phyloP scores from a whole-genome alignment of 805 yeast species.

The Cyberlindnera lachancei region DNA sequence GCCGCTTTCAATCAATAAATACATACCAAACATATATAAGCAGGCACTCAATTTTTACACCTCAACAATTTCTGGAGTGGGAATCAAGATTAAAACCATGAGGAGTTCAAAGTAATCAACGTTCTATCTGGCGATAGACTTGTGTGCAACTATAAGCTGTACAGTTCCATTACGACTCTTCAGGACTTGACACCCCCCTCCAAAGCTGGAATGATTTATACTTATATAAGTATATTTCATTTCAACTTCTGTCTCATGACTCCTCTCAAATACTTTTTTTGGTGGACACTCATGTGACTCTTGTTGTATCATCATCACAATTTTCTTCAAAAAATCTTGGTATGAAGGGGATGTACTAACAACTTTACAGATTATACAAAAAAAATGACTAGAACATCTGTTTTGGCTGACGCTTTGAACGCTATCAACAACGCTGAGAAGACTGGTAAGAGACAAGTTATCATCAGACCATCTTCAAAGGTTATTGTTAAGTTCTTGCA shows the following conservation, averaged over 20 bases:
- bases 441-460: slow-evolving; percentile 98
- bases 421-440: slow-evolving; percentile 98
- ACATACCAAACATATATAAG: too few relatives aligned
- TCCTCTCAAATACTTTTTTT: slow-evolving; percentile 23
- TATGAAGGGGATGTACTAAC: too few relatives aligned
- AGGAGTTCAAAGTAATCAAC: background rate
- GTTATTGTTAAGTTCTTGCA: slow-evolving; percentile 94
- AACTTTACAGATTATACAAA: too few relatives aligned
- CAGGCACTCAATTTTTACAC: too few relatives aligned
- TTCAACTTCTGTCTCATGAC: slow-evolving; percentile 43
- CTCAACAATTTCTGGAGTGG: too few relatives aligned
- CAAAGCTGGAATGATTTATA: too few relatives aligned
- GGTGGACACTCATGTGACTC: slow-evolving; percentile 42
- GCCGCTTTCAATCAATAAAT: too few relatives aligned
- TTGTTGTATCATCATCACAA: too few relatives aligned
- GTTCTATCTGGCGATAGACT: too few relatives aligned
- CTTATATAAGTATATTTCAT: too few relatives aligned
- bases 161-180: slow-evolving; percentile 11
- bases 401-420: slow-evolving; percentile 96
- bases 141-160: too few relatives aligned
- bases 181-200: slow-evolving; percentile 25
- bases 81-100: slow-evolving; percentile 24
- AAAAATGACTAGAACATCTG: slow-evolving; percentile 93
- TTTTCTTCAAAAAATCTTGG: too few relatives aligned
- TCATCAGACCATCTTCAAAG: slow-evolving; percentile 97